Evolutionary conservation across 1,284 basidiomycete species (phyloP).

Genomic region (Puccinia triticina): DNA sequence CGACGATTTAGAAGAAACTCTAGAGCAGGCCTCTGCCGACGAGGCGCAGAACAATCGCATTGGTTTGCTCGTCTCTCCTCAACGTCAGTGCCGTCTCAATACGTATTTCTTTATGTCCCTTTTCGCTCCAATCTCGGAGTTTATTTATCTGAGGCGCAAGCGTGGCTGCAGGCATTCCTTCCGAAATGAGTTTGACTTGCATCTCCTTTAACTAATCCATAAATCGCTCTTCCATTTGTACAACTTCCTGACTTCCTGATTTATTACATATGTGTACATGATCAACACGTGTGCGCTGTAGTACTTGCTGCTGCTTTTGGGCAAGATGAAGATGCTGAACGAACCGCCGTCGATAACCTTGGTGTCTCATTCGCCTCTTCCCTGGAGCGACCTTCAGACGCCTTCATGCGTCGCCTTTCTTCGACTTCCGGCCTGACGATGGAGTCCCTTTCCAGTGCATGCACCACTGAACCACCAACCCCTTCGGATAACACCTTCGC

Average conservation of each 20-base stretch:
- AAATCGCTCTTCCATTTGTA: constrained; percentile 1
- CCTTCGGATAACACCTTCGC: constrained; percentile 35
- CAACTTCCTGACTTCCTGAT: background rate
- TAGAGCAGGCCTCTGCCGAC: background rate
- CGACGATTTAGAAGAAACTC: constrained; percentile 12
- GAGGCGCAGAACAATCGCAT: constrained; percentile 13
- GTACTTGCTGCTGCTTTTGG: constrained; percentile 13
- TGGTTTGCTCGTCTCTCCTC: background rate
- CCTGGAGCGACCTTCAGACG: constrained; percentile 12
- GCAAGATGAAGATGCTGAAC: background rate
- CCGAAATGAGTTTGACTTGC: background rate
- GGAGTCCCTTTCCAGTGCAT: constrained; percentile 30
- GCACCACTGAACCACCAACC: constrained; percentile 34
- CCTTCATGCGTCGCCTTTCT: constrained; percentile 41
- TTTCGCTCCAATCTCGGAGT: background rate
- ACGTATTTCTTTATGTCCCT: background rate
- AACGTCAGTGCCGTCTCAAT: constrained; percentile 9
- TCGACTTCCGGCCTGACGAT: constrained; percentile 43
- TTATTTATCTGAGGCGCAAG: constrained; percentile 19
- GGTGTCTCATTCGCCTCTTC: constrained; percentile 14
- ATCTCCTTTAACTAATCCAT: background rate
- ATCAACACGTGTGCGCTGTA: background rate
- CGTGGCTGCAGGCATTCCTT: background rate
- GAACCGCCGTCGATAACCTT: background rate
- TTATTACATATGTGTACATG: too few relatives aligned